Conservation (phyloP, 78 protist genomes). For the Blattamonas nauphoetae region DNA sequence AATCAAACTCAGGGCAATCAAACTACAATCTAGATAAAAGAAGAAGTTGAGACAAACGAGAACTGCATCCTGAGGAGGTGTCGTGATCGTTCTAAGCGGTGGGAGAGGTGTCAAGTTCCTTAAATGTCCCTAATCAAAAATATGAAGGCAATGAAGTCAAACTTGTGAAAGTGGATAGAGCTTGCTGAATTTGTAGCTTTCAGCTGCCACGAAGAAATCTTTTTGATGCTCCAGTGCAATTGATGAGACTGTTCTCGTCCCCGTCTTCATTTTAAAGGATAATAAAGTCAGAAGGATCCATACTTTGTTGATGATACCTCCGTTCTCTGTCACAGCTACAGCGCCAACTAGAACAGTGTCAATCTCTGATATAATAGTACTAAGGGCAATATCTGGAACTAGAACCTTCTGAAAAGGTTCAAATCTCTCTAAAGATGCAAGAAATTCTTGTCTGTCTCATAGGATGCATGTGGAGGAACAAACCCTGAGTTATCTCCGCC, state of each 20-base stretch:
- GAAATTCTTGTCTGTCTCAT: no score
- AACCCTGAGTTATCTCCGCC: no score
- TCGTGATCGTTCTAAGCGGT: background rate
- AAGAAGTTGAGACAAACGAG: background rate
- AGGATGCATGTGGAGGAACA: no score
- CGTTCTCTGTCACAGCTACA: slow-evolving; percentile 90
- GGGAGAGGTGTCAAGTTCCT: background rate
- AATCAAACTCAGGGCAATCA: slow-evolving; percentile 58
- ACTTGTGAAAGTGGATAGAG: slow-evolving; percentile 68
- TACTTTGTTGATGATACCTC: slow-evolving; percentile 85
- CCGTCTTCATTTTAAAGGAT: slow-evolving; percentile 20
- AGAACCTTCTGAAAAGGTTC: no score
- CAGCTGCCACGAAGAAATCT: slow-evolving; percentile 89
- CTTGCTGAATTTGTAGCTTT: slow-evolving; percentile 84
- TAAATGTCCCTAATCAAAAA: background rate
- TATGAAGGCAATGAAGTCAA: slow-evolving; percentile 37
- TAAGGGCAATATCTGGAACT: slow-evolving; percentile 83
- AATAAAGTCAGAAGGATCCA: slow-evolving; percentile 5
- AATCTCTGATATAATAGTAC: slow-evolving; percentile 46
- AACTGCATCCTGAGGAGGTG: background rate
- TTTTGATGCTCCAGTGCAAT: slow-evolving; percentile 70
- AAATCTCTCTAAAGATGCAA: no score
- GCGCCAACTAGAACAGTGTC: slow-evolving; percentile 86
- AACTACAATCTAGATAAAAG: background rate
- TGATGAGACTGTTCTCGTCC: slow-evolving; percentile 72